These are phyloP conservation scores for Colletotrichum sp. DNA, from an alignment of 2,329 filamentous ascomycete genomes.

Conservation along the genomic window DNA sequence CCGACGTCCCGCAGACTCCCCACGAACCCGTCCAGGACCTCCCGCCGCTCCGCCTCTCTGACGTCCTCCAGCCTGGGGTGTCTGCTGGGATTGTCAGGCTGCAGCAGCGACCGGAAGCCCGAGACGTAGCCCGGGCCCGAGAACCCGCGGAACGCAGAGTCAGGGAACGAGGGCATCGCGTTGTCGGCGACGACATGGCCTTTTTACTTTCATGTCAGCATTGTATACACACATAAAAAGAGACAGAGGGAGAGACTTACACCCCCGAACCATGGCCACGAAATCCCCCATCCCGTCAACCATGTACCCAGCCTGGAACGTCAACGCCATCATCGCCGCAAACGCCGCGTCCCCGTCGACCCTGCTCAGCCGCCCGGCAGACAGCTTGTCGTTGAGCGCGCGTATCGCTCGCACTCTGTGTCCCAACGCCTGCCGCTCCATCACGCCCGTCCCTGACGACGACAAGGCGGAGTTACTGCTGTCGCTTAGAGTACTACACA, in stretches of 20 bases:
- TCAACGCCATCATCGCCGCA: conserved; percentile 38
- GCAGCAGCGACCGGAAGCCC: conserved; percentile 25
- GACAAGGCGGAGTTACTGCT: background rate
- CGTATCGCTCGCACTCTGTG: conserved; percentile 43
- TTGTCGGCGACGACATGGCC: conserved; percentile 31
- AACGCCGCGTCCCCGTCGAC: conserved; percentile 41
- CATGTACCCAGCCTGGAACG: conserved; percentile 44
- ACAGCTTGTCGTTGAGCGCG: conserved; percentile 37
- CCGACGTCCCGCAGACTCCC: conserved; percentile 7
- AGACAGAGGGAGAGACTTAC: conserved; percentile 23
- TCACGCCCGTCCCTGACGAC: conserved; percentile 22
- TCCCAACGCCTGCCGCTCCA: conserved; percentile 31
- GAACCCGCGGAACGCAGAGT: conserved; percentile 29
- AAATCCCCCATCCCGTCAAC: conserved; percentile 43
- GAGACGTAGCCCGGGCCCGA: conserved; percentile 30
- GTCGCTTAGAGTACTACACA: conserved; percentile 14
- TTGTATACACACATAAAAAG: background rate
- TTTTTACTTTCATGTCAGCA: background rate
- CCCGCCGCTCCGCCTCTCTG: background rate
- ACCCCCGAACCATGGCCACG: conserved; percentile 41
- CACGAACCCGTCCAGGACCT: background rate
- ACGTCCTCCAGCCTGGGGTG: fast-evolving
- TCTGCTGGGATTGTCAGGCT: background rate
- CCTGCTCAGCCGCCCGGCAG: conserved; percentile 27
- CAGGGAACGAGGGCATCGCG: conserved; percentile 20